These are phyloP conservation scores for Pythium chondricola DNA, from an alignment of 352 stramenopile genomes.

Conservation along the genomic window DNA sequence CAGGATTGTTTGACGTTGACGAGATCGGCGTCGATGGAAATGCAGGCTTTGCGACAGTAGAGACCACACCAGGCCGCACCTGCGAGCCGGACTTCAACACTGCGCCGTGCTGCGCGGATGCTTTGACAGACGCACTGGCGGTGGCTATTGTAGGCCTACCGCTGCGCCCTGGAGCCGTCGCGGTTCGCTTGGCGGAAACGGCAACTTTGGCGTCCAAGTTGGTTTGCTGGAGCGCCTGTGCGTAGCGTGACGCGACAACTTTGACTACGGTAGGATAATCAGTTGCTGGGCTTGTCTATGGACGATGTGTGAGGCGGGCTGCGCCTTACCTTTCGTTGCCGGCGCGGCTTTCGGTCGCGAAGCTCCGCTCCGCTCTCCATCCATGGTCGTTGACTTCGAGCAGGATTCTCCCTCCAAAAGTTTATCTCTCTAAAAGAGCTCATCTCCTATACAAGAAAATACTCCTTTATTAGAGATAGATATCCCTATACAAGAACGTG, in stretches of 20 bases:
- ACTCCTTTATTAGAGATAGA: no score
- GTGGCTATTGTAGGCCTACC: neutral
- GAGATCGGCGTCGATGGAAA: slow-evolving; percentile 1
- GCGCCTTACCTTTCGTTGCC: slow-evolving; percentile 16
- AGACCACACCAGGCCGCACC: slow-evolving; percentile 4
- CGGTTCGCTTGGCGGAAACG: neutral
- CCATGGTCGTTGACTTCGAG: no score
- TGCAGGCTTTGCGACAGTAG: neutral
- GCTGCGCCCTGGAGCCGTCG: neutral
- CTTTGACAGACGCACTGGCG: slow-evolving; percentile 11
- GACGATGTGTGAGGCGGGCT: neutral
- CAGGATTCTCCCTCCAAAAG: slow-evolving; percentile 7
- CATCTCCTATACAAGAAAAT: neutral
- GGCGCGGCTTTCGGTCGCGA: slow-evolving; percentile 7
- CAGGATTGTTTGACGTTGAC: no score
- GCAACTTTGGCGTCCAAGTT: slow-evolving; percentile 23
- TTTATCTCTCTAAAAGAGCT: slow-evolving; percentile 3
- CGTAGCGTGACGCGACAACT: slow-evolving; percentile 55
- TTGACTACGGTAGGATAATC: slow-evolving; percentile 37
- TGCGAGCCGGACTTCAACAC: no score
- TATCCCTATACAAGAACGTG: slow-evolving; percentile 8
- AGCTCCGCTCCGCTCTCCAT: no score
- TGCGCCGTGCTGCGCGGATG: neutral
- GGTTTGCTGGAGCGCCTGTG: slow-evolving; percentile 37
- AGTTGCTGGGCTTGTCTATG: no score